These are phyloP conservation scores for Apiospora phragmitis DNA, from an alignment of 2,329 filamentous ascomycete species.

Conservation along the genomic window DNA sequence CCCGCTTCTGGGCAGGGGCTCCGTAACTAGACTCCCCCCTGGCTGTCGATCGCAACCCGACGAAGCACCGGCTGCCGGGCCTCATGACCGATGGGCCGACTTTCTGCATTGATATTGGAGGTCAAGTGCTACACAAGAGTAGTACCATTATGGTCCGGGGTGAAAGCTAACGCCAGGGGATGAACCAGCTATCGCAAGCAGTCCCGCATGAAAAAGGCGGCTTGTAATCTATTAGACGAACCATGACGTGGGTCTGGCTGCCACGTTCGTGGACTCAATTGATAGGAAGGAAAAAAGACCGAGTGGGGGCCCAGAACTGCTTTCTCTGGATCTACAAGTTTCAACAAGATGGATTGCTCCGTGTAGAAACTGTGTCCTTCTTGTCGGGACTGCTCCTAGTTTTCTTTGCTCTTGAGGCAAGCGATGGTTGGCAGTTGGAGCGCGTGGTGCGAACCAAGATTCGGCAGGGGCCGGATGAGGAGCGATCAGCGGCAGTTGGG, in stretches of 20 bases:
- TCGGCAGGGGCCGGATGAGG: neutral
- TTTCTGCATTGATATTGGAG: neutral
- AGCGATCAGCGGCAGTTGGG: slow-evolving; percentile 4
- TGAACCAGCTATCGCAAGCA: too few relatives aligned
- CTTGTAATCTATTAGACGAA: neutral
- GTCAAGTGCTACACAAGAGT: neutral
- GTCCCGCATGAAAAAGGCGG: neutral
- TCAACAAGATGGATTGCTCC: neutral
- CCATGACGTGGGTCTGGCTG: neutral
- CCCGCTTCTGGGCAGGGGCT: neutral
- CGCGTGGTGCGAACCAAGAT: neutral
- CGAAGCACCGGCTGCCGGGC: neutral
- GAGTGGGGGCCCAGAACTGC: neutral
- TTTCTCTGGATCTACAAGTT: neutral
- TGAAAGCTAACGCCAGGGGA: neutral
- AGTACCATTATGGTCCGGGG: neutral
- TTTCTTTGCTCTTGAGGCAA: neutral
- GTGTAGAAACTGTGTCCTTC: neutral
- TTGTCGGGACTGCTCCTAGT: neutral
- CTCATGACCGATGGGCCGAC: neutral
- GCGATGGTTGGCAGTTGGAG: neutral
- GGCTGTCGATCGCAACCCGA: neutral
- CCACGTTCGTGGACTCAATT: neutral
- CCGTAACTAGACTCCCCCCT: neutral
- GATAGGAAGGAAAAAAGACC: neutral